Evolutionary conservation across 306 rosid genomes (phyloP).

Genomic region (Alnus glutinosa): DNA sequence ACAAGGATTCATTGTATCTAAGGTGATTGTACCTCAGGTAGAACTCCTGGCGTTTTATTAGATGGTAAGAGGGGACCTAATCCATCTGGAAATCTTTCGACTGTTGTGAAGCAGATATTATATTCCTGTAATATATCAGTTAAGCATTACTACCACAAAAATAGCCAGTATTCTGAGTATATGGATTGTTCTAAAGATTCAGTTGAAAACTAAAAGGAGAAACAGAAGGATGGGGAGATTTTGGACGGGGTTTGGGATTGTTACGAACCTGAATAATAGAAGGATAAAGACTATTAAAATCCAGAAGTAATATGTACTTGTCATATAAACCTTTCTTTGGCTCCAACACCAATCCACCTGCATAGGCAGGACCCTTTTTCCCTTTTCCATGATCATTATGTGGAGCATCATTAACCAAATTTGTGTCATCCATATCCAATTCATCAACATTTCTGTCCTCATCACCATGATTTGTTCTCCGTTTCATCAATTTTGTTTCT

Average conservation of each 20-base stretch:
- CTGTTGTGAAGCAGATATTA: conserved; percentile 96
- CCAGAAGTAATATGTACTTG: conserved; percentile 86
- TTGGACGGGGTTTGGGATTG: conserved; percentile 9
- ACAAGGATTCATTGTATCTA: conserved; percentile 3
- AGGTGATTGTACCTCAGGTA: conserved; percentile 75
- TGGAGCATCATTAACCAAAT: conserved; percentile 51
- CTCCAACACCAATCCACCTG: conserved; percentile 96
- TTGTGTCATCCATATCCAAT: conserved; percentile 48
- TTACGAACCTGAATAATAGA: conserved; percentile 90
- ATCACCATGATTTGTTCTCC: conserved; percentile 46
- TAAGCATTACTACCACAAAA: conserved; percentile 11
- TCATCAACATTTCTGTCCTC: conserved; percentile 56
- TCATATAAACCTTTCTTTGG: conserved; percentile 97
- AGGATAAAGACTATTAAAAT: conserved; percentile 98
- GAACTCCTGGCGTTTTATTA: conserved; percentile 69
- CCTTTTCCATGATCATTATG: conserved; percentile 61
- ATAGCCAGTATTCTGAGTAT: neutral
- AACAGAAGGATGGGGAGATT: conserved; percentile 13
- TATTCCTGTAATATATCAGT: conserved; percentile 65
- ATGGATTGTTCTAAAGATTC: neutral
- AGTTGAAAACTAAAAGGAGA: conserved; percentile 1
- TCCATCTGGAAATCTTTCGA: conserved; percentile 71
- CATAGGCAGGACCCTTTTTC: conserved; percentile 82
- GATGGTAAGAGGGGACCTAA: conserved; percentile 73
- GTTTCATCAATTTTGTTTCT: conserved; percentile 60